These are phyloP conservation scores for Trametes cubensis DNA, from an alignment of 768 basidiomycete species.

Conservation along the genomic window DNA sequence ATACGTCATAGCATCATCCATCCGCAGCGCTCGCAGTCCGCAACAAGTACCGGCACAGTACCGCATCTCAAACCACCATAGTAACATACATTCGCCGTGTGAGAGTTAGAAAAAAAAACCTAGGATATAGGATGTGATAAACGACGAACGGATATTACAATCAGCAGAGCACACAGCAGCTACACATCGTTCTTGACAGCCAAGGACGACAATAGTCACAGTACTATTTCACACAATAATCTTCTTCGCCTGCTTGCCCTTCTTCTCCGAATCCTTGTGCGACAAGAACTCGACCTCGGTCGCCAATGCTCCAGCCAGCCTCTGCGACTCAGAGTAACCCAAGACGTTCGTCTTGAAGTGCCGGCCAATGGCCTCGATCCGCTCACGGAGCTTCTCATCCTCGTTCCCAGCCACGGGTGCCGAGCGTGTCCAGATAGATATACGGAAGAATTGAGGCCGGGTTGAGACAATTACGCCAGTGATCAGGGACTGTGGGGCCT, in stretches of 20 bases:
- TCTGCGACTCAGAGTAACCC: constrained; percentile 74
- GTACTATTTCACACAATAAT: constrained; percentile 55
- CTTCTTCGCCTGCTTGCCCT: constrained; percentile 83
- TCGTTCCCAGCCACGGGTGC: constrained; percentile 56
- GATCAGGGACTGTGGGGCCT: constrained; percentile 60
- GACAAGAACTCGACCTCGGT: constrained; percentile 95
- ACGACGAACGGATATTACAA: constrained; percentile 18
- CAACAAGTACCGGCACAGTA: background rate
- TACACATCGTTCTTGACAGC: constrained; percentile 13
- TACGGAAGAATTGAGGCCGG: constrained; percentile 91
- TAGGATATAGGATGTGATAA: constrained; percentile 24
- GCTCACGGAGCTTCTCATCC: constrained; percentile 65
- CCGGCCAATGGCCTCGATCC: constrained; percentile 81
- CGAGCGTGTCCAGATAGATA: constrained; percentile 96
- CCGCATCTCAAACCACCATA: background rate
- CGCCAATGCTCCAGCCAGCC: constrained; percentile 81
- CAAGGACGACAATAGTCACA: constrained; percentile 1
- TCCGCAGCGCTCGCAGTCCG: constrained; percentile 3
- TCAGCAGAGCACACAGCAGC: constrained; percentile 27
- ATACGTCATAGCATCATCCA: constrained; percentile 30
- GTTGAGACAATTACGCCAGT: constrained; percentile 77
- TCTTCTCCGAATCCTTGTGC: constrained; percentile 95
- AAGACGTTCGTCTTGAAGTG: constrained; percentile 94
- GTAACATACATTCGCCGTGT: background rate
- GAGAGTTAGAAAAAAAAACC: background rate